Base-by-base conservation (phyloP, 2,329 filamentous ascomycete species). In the Sporothrix protearum region DNA sequence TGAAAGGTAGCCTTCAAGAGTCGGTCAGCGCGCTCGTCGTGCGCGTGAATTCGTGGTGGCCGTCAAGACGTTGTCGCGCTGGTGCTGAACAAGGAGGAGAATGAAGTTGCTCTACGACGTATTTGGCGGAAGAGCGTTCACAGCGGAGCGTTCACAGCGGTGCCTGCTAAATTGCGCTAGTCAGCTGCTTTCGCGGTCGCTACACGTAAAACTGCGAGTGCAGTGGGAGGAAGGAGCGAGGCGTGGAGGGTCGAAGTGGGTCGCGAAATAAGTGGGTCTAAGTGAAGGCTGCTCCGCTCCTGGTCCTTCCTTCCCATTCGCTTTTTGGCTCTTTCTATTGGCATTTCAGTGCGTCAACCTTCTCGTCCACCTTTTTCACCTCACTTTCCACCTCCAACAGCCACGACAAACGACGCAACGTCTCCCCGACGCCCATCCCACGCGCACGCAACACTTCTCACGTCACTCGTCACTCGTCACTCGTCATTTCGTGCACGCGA, bases 131-230 rank as follows among this genome's bases (percentile, higher is more conserved):
- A 16, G 14, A 47, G 59, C 36, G n/a, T 64, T 45, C 59, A 19
- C n/a, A n/a, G n/a, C n/a, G n/a, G 19, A 45, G n/a, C n/a, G 57
- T 16, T 1, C 33, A 36, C 42, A 47, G 42, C 12, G 42, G n/a
- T n/a, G n/a, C n/a, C n/a, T n/a, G n/a, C 19, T 14, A 14, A 47
- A 47, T 2, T 45, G 59, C 59, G 36, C 59, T 64, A 28, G 59
- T 64, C 59, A 64, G 59, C n/a, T 28, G 59, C 59, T 28, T 64
- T 64, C 36, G 59, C 63, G 63, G 63, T 66, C 16, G 42, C 61
- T 47, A 49, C 61, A 66, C 59, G 39, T 63, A 63, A 63, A 45
- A 63, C 9, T 63, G 14, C 39, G 12, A 7, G 7, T 42, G 14
- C 59, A 63, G 25, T 19, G 53, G 59, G 19, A 16, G 36, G 59